Evolutionary conservation across 108 stramenopile species (phyloP).

Genomic region (Hondaea fermentalgiana): DNA sequence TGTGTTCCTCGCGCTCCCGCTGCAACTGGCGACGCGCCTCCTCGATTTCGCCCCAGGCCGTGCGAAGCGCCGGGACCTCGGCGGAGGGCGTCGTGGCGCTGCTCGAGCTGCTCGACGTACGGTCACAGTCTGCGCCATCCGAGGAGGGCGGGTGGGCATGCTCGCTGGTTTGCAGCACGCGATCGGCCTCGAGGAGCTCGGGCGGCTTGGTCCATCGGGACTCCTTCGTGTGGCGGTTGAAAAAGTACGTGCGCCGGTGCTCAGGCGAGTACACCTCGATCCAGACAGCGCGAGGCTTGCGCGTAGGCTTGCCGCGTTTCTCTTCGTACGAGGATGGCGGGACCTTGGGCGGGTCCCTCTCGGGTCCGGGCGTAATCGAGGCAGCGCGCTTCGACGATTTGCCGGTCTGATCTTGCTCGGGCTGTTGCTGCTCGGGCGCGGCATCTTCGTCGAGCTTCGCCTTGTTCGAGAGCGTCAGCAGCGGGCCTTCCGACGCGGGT

Average conservation of each 20-base stretch:
- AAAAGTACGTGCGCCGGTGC: background rate
- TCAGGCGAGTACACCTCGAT: constrained; percentile 7
- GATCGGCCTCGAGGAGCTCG: background rate
- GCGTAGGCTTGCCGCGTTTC: background rate
- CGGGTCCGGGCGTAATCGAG: background rate
- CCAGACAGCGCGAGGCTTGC: background rate
- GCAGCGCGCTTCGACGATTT: background rate
- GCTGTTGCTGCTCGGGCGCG: background rate
- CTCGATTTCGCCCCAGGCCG: background rate
- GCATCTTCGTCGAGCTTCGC: background rate
- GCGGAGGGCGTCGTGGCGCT: background rate
- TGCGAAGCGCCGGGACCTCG: background rate
- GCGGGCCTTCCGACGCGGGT: background rate
- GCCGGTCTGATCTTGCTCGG: background rate
- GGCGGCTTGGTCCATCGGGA: background rate
- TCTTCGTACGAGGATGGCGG: background rate
- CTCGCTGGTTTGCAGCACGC: background rate
- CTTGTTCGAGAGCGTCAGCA: background rate
- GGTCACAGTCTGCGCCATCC: background rate
- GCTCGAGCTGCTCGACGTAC: background rate
- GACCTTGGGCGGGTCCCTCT: background rate
- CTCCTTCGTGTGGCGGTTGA: constrained; percentile 11
- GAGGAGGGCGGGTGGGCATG: background rate
- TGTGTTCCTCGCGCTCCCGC: constrained; percentile 8
- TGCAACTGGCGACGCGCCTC: background rate